Conservation (phyloP, 495 filamentous ascomycete genomes). For the Penicillium angulare region DNA sequence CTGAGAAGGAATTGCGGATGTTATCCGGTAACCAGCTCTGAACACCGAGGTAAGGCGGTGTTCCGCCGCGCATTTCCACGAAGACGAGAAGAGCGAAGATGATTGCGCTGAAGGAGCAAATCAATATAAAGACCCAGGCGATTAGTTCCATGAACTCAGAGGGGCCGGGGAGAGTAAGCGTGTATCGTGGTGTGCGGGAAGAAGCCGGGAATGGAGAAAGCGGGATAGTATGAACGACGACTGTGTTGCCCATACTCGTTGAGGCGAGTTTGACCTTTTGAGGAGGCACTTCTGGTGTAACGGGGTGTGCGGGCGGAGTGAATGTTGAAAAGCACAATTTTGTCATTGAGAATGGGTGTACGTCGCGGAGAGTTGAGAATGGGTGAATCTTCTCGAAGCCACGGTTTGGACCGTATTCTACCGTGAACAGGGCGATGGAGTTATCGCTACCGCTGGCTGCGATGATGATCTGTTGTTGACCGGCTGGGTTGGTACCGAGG, state of each 20-base stretch:
- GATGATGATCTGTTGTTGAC: slow-evolving; percentile 70
- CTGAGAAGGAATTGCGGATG: slow-evolving; percentile 30
- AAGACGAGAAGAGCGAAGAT: slow-evolving; percentile 63
- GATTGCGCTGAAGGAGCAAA: slow-evolving; percentile 54
- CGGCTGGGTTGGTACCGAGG: slow-evolving; percentile 53
- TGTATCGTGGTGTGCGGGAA: slow-evolving; percentile 60
- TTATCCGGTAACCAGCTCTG: slow-evolving; percentile 41
- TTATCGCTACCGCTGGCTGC: slow-evolving; percentile 82
- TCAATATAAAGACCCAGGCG: slow-evolving; percentile 46
- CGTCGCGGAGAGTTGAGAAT: slow-evolving; percentile 64
- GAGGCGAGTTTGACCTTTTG: slow-evolving; percentile 80
- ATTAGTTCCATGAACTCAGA: slow-evolving; percentile 48
- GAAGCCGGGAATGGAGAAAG: slow-evolving; percentile 55
- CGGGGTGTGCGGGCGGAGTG: slow-evolving; percentile 51
- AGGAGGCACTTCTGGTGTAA: slow-evolving; percentile 42
- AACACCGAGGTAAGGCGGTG: slow-evolving; percentile 56
- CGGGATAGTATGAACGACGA: slow-evolving; percentile 80
- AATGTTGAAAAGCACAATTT: slow-evolving; percentile 77
- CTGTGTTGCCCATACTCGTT: slow-evolving; percentile 78
- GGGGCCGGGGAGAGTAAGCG: slow-evolving; percentile 57
- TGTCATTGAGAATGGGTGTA: slow-evolving; percentile 84
- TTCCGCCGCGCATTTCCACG: slow-evolving; percentile 63
- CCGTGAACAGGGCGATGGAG: slow-evolving; percentile 72
- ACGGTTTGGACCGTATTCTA: slow-evolving; percentile 55
- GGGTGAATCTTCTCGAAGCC: slow-evolving; percentile 58